A percentile compares a stretch with the other conserved stretches of the same genome.
These are phyloP conservation scores for Isabelozyma heimii DNA, from an alignment of 805 yeast genomes.

Conservation along the genomic window DNA sequence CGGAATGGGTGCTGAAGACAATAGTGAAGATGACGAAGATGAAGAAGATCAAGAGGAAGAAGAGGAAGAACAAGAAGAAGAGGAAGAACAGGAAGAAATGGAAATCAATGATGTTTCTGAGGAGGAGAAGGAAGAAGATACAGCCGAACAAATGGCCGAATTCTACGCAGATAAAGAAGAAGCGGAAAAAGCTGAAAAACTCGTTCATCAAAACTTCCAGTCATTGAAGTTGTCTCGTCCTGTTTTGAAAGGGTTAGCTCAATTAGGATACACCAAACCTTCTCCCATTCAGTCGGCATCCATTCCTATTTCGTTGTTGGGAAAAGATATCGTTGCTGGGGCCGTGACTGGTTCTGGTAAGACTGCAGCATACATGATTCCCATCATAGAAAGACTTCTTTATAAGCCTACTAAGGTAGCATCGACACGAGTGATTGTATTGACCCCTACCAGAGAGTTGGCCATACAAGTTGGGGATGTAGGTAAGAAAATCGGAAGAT, in stretches of 20 bases:
- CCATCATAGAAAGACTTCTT: constrained; percentile 86
- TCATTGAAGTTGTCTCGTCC: constrained; percentile 86
- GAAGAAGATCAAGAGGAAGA: constrained; percentile 26
- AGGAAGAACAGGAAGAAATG: constrained; percentile 18
- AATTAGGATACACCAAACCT: constrained; percentile 81
- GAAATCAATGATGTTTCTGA: constrained; percentile 16
- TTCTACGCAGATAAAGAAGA: constrained; percentile 68
- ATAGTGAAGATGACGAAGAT: constrained; percentile 28
- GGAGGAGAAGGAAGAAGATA: constrained; percentile 50
- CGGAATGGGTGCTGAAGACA: constrained; percentile 47
- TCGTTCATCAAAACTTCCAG: constrained; percentile 65
- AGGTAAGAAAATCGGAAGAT: constrained; percentile 79
- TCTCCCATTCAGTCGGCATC: constrained; percentile 93
- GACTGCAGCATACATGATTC: constrained; percentile 97
- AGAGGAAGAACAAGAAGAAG: constrained; percentile 29
- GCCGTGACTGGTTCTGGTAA: constrained; percentile 99
- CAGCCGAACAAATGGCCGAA: constrained; percentile 78
- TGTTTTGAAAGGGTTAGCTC: constrained; percentile 74
- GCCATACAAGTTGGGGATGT: constrained; percentile 96
- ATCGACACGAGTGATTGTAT: constrained; percentile 84
- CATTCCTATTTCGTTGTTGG: constrained; percentile 88
- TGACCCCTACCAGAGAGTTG: constrained; percentile 96
- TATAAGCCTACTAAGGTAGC: constrained; percentile 85
- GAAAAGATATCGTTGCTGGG: constrained; percentile 97
- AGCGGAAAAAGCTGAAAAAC: constrained; percentile 40